A percentile compares a stretch with the other conserved stretches of the same genome.
Conservation (phyloP, 2,329 filamentous ascomycete species). For the Diaporthe capsici region DNA sequence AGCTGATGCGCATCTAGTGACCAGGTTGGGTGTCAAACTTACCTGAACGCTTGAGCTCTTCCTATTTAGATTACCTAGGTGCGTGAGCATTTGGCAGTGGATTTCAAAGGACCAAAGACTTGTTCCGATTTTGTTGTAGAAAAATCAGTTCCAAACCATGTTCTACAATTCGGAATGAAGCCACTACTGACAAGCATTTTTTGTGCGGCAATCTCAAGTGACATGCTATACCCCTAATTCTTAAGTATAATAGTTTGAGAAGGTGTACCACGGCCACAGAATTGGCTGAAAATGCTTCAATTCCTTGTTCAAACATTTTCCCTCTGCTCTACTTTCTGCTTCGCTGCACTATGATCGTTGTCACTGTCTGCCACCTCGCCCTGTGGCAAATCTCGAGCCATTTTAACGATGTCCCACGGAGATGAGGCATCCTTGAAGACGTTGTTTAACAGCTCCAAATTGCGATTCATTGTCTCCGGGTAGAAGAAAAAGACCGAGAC, state of each 20-base stretch:
- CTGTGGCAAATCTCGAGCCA: conserved; percentile 25
- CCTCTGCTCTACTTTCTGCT: conserved; percentile 9
- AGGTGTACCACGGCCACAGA: background rate
- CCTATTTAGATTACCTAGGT: background rate
- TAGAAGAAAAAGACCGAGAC: conserved; percentile 59
- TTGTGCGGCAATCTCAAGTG: background rate
- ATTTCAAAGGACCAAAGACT: background rate
- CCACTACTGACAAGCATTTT: background rate
- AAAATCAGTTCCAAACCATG: background rate
- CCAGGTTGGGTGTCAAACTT: background rate
- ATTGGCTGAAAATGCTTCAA: background rate
- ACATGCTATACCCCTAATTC: background rate
- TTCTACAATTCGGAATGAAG: background rate
- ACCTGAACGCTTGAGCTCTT: background rate
- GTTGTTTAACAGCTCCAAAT: conserved; percentile 60
- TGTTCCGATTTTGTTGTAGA: background rate
- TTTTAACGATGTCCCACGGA: conserved; percentile 50
- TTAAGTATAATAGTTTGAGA: background rate
- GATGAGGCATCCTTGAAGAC: conserved; percentile 57
- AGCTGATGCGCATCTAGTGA: background rate
- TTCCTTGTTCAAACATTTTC: conserved; percentile 10
- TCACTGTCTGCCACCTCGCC: conserved; percentile 13
- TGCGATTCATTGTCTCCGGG: conserved; percentile 65
- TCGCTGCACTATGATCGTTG: background rate
- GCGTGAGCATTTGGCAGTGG: background rate